Evolutionary conservation across 139 green algal genomes (phyloP).

Genomic region (Edaphochlamys debaryana): DNA sequence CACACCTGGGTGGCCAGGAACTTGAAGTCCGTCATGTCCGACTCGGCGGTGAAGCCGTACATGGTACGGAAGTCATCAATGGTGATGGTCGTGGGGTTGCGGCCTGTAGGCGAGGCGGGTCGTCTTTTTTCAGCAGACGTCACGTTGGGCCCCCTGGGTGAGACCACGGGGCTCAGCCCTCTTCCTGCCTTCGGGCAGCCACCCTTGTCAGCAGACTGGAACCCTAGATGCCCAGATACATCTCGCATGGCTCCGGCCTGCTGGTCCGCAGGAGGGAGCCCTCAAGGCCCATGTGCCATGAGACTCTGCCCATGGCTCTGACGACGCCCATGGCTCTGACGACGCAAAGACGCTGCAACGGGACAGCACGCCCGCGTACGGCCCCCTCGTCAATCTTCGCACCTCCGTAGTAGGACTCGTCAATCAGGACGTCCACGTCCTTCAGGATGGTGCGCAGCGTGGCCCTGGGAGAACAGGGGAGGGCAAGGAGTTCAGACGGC

Average conservation of each 20-base stretch:
- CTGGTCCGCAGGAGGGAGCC: neutral
- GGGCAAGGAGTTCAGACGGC: no score
- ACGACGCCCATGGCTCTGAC: neutral
- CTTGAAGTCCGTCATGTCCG: conserved; percentile 17
- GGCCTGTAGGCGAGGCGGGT: neutral
- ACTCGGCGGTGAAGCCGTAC: conserved; percentile 15
- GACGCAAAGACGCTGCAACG: no score
- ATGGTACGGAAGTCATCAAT: conserved; percentile 25
- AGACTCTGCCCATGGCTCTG: neutral
- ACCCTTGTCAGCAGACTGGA: no score
- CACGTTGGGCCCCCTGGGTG: no score
- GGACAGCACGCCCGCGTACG: no score
- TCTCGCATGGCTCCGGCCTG: no score
- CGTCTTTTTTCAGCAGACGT: neutral
- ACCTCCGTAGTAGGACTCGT: conserved; percentile 71
- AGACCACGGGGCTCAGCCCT: no score
- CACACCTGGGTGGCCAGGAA: conserved; percentile 57
- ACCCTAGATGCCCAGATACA: no score
- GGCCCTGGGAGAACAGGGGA: no score
- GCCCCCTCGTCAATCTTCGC: no score
- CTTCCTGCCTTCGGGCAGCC: no score
- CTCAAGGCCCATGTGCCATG: neutral
- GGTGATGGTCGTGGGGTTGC: neutral
- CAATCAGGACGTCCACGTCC: conserved; percentile 72
- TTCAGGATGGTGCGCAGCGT: conserved; percentile 43